Percentiles rank a stretch among this genome's conserved stretches.
phyloP scores from a whole-genome alignment of 2,329 filamentous ascomycete genomes.

The Shiraia sp. region DNA sequence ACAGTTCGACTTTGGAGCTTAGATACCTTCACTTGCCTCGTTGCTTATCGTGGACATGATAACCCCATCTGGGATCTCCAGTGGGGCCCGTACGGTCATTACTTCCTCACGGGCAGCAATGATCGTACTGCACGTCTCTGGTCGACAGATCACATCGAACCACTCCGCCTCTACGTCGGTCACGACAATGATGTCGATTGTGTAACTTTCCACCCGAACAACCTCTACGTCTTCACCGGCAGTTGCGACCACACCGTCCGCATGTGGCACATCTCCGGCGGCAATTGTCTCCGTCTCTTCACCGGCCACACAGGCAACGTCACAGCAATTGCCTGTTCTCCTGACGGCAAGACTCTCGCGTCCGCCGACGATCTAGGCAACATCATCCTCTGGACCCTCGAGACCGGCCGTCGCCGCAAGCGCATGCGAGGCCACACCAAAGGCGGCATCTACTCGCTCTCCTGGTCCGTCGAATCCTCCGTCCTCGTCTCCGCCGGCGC shows the following conservation, averaged over 20 bases:
- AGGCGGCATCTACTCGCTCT: conserved; percentile 89
- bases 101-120: conserved; percentile 85
- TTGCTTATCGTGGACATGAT: conserved; percentile 91
- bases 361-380: conserved; percentile 86
- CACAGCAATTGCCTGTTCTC: conserved; percentile 80
- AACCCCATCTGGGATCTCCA: conserved; percentile 85
- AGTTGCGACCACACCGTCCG: conserved; percentile 91
- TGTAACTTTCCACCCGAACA: conserved; percentile 93
- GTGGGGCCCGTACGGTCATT: conserved; percentile 93
- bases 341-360: conserved; percentile 87
- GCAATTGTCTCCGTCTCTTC: conserved; percentile 86
- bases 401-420: conserved; percentile 84
- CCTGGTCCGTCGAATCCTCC: conserved; percentile 90
- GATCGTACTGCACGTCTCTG: conserved; percentile 91
- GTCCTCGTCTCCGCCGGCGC: conserved; percentile 88
- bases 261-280: conserved; percentile 94
- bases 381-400: conserved; percentile 93
- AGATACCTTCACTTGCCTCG: conserved; percentile 88
- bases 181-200: conserved; percentile 93
- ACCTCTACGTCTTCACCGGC: conserved; percentile 88
- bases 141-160: conserved; percentile 90
- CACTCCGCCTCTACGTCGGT: conserved; percentile 84
- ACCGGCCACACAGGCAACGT: conserved; percentile 89
- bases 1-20: conserved; percentile 92
- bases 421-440: conserved; percentile 92